Conservation (phyloP, 176 grass and related monocot genomes). For the Metroxylon sagu region DNA sequence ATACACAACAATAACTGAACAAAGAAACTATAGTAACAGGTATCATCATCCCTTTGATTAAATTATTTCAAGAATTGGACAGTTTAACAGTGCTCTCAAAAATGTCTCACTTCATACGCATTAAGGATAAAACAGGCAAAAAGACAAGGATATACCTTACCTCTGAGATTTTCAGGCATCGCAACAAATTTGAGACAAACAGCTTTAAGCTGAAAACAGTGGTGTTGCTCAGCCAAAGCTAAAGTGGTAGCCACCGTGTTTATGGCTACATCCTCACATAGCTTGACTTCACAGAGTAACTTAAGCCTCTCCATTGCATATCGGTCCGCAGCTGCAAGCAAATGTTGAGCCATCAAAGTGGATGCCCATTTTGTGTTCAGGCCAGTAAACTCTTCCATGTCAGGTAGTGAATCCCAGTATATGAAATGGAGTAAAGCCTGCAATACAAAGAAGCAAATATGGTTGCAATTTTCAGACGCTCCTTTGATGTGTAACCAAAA, state of each 20-base stretch:
- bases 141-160: conserved; percentile 15
- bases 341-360: conserved; percentile 93
- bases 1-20: too few relatives aligned
- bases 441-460: conserved; percentile 5
- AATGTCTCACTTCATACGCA: too few relatives aligned
- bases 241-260: conserved; percentile 93
- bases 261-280: conserved; percentile 91
- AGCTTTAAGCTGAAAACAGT: conserved; percentile 86
- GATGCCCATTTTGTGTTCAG: conserved; percentile 67
- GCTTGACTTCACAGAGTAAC: conserved; percentile 57
- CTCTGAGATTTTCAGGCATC: conserved; percentile 84
- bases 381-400: conserved; percentile 84
- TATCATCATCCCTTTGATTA: too few relatives aligned
- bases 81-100: too few relatives aligned
- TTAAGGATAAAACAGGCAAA: neutral
- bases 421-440: conserved; percentile 97
- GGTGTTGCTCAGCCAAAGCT: conserved; percentile 91
- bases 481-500: too few relatives aligned
- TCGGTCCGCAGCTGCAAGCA: conserved; percentile 84
- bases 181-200: conserved; percentile 96
- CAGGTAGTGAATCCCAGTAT: conserved; percentile 84
- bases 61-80: too few relatives aligned
- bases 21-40: too few relatives aligned
- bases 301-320: conserved; percentile 97
- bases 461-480: neutral